Base-by-base conservation (phyloP, 331 rosid species). In the Erythrophleum ivorense region DNA sequence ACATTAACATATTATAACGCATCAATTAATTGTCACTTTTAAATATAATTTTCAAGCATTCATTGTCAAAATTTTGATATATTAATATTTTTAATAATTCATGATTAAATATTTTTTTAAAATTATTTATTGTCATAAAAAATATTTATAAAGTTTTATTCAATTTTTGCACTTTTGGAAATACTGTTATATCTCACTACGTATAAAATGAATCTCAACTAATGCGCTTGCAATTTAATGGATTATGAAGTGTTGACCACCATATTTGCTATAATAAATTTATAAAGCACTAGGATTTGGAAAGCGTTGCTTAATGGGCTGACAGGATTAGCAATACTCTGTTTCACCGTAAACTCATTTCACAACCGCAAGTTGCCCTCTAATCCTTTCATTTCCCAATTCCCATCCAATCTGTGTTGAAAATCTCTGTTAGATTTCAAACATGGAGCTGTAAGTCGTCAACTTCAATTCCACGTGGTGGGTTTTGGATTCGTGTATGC, bases 391-490 rank as follows among this genome's bases (percentile, higher is more conserved):
- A 49, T 48, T 74, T 67, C 54, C 2, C 73, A 49, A 36, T 74
- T 67, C 54, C 2, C 54, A 10, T 70, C 52, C 52, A 63, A 21
- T 21, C 40, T 58, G 16, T 8, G 54, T 57, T 78, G 70, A 58
- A 19, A 62, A 50, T 62, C 34, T 52, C 53, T 24, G 64, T 59
- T 34, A 5, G 43, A 62, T 62, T 62, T 62, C 18, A 54, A 52
- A 12, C 10, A 14, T 43, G 16, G 55, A 24, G 40, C 43, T 31
- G 41, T 2, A 62, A 62, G n/a, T 62, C 43, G 43, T 62, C 68
- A 9, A 10, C 52, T 46, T 84, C 78, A 67, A 55, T 11, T 45
- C 76, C 81, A 84, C 78, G 63, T 67, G 75, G 33, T 45, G 9
- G 46, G 49, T 34, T 34, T 45, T 40, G 18, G 1, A 9, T 24